Evolutionary conservation across 495 filamentous ascomycete genomes (phyloP).

Genomic region (Tuber melanosporum): DNA sequence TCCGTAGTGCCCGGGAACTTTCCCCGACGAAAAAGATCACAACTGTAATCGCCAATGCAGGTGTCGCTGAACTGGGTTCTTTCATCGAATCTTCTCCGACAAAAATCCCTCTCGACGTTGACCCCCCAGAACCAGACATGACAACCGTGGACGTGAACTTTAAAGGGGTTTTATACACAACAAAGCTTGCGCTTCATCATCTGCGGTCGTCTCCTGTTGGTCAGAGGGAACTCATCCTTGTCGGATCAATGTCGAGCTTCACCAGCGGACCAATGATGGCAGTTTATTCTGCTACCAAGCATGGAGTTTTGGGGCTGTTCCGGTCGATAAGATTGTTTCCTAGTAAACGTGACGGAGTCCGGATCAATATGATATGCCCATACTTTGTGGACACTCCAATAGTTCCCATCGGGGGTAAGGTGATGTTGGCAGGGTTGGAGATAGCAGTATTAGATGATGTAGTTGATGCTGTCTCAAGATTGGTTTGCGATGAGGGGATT

Average conservation of each 20-base stretch:
- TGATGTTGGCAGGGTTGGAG: conserved; percentile 52
- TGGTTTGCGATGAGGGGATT: conserved; percentile 20
- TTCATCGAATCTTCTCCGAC: conserved; percentile 44
- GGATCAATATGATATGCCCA: conserved; percentile 57
- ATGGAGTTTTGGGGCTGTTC: conserved; percentile 60
- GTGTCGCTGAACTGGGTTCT: conserved; percentile 50
- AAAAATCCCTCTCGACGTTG: conserved; percentile 35
- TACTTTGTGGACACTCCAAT: conserved; percentile 65
- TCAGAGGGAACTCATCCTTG: conserved; percentile 49
- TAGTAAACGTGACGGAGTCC: conserved; percentile 44
- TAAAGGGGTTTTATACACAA: conserved; percentile 58
- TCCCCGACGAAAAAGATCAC: conserved; percentile 56
- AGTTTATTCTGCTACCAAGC: conserved; percentile 57
- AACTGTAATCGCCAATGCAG: conserved; percentile 62
- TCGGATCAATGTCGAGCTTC: conserved; percentile 54
- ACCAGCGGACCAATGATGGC: conserved; percentile 47
- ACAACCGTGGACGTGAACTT: conserved; percentile 57
- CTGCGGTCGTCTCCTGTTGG: conserved; percentile 46
- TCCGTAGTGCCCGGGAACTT: conserved; percentile 49
- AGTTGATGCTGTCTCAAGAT: conserved; percentile 46
- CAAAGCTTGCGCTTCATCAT: conserved; percentile 57
- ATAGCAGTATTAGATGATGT: conserved; percentile 53
- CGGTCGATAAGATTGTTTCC: conserved; percentile 48
- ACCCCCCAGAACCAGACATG: conserved; percentile 49
- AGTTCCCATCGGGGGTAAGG: conserved; percentile 43